Evolutionary conservation across 129 eudicot genomes (phyloP).

Genomic region (Lonicera japonica): DNA sequence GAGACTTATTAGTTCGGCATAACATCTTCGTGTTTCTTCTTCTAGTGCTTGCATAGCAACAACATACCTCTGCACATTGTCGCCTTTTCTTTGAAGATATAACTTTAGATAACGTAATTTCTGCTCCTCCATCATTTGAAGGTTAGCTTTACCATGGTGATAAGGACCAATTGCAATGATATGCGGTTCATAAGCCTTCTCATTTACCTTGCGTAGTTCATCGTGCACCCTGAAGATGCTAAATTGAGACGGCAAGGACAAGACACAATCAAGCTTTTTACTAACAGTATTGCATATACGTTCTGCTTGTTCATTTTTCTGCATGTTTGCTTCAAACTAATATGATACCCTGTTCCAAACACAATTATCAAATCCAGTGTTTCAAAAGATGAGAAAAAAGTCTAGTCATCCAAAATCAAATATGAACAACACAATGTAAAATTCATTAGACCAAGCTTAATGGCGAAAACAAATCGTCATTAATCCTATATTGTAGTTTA

Average conservation of each 20-base stretch:
- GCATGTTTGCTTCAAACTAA: too few species aligned
- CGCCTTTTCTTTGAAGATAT: background rate
- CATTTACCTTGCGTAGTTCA: background rate
- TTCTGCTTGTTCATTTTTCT: too few species aligned
- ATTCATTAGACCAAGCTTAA: too few species aligned
- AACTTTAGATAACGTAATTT: constrained; percentile 7
- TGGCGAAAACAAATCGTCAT: too few species aligned
- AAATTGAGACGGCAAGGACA: background rate
- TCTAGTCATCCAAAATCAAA: too few species aligned
- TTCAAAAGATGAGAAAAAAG: too few species aligned
- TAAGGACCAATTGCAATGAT: constrained; percentile 16
- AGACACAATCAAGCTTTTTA: background rate
- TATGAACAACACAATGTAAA: too few species aligned
- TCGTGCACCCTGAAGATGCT: constrained; percentile 5
- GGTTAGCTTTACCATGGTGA: constrained; percentile 10
- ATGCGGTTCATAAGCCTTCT: constrained; percentile 8
- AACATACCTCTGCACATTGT: background rate
- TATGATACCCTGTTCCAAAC: too few species aligned
- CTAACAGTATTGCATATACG: background rate
- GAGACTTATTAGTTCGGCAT: constrained; percentile 8
- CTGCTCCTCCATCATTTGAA: constrained; percentile 13
- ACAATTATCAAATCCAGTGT: too few species aligned
- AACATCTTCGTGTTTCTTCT: constrained; percentile 8
- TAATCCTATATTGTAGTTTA: too few species aligned
- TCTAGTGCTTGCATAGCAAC: background rate